Evolutionary conservation across 2,329 filamentous ascomycete genomes (phyloP).

Genomic region (Chaetomium globosum): DNA sequence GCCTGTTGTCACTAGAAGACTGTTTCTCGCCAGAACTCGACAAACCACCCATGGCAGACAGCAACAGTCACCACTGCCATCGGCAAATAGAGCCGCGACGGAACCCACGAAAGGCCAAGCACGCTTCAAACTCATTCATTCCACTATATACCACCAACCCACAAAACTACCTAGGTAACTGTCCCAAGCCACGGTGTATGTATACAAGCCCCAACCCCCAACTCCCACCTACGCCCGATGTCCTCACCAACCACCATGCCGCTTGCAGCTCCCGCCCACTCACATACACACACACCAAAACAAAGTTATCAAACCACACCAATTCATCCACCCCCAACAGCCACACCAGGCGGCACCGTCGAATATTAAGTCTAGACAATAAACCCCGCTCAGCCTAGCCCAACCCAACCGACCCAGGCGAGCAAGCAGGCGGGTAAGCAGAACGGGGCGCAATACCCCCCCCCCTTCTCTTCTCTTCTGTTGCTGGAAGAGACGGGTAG

Average conservation of each 20-base stretch:
- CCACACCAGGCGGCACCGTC: constrained; percentile 28
- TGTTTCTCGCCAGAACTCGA: too few relatives aligned
- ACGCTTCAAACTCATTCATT: not conserved
- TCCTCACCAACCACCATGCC: not conserved
- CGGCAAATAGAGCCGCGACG: not conserved
- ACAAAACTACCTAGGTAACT: not conserved
- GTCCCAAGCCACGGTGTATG: not conserved
- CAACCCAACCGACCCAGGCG: not conserved
- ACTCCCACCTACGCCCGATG: not conserved
- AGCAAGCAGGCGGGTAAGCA: too few relatives aligned
- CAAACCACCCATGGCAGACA: too few relatives aligned
- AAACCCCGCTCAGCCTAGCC: constrained; percentile 1
- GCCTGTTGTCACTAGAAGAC: too few relatives aligned
- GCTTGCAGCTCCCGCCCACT: not conserved
- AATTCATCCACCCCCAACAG: constrained; percentile 20
- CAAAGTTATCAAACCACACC: constrained; percentile 8
- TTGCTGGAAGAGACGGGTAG: not conserved
- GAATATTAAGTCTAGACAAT: constrained; percentile 31
- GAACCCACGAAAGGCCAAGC: not conserved
- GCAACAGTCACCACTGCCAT: too few relatives aligned
- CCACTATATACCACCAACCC: not conserved
- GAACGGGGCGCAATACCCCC: not conserved
- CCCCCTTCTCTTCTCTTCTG: not conserved
- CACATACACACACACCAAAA: not conserved
- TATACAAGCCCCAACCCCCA: not conserved